These are phyloP conservation scores for Xylaria sp. DNA, from an alignment of 2,329 filamentous ascomycete species.

Conservation along the genomic window DNA sequence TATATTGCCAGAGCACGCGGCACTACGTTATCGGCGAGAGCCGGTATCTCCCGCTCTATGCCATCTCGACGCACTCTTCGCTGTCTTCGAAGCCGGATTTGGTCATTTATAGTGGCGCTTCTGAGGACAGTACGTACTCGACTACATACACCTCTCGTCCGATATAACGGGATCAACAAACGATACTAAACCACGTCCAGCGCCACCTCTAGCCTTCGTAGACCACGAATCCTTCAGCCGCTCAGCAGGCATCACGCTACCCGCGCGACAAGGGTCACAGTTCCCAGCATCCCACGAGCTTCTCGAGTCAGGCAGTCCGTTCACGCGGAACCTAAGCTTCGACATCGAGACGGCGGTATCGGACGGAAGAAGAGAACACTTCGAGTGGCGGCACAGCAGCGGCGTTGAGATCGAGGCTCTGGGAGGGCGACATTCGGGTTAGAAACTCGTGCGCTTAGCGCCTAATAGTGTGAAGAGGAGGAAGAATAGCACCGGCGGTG, in stretches of 20 bases:
- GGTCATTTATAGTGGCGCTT: constrained; percentile 7
- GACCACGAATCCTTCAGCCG: constrained; percentile 20
- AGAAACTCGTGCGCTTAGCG: constrained; percentile 54
- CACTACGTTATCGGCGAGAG: constrained; percentile 21
- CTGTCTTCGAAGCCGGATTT: constrained; percentile 10
- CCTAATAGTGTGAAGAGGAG: neutral
- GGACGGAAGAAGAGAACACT: constrained; percentile 48
- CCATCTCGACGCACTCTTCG: constrained; percentile 15
- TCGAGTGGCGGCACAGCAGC: constrained; percentile 56
- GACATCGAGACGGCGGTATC: constrained; percentile 46
- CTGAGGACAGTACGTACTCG: constrained; percentile 17
- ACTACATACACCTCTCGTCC: neutral
- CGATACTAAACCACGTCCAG: constrained; percentile 1
- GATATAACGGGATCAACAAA: neutral
- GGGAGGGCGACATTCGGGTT: constrained; percentile 48
- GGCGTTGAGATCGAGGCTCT: constrained; percentile 50
- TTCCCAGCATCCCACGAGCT: constrained; percentile 11
- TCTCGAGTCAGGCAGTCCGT: constrained; percentile 21
- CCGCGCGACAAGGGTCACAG: constrained; percentile 38
- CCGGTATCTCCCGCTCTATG: constrained; percentile 16
- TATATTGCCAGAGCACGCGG: constrained; percentile 9
- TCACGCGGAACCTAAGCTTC: constrained; percentile 45
- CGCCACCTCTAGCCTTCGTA: constrained; percentile 20
- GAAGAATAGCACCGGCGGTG: constrained; percentile 38
- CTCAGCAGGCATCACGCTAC: constrained; percentile 45